Evolutionary conservation across 2,329 filamentous ascomycete species (phyloP), one percentile per base, ranked within the genome.

Genomic region (Dothidotthia symphoricarpi): DNA sequence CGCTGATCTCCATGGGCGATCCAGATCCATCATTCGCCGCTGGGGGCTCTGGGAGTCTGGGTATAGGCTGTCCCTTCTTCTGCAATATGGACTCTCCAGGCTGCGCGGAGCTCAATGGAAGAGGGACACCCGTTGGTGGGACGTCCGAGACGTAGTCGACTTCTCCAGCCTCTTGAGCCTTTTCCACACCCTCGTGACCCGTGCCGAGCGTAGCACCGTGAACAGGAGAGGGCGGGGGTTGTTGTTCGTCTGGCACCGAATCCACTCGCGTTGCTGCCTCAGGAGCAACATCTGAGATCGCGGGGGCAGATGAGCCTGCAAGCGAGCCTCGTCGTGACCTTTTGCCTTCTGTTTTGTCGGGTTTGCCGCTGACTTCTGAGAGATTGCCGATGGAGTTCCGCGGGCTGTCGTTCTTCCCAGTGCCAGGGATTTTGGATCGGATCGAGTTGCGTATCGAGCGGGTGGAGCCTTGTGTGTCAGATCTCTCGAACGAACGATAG

Each of bases 141-240:
- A 85, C 84, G 61, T 97, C 93, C 11, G 91, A 97, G 14, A 98
- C 89, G 53, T 90, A 83, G 59, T 95, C 93, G 28, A 98, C 89
- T 67, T 98, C 93, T 39, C 91, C 90, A 33, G 82, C 86, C 36
- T 85, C 81, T 67, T 94, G 86, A 28, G 89, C 90, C 31, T 85
- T 85, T 59, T 78, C 79, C 28, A 95, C 81, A 65, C 90, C 84
- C 58, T 88, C 83, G 51, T 87, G 82, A 4, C 86, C 86, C 36
- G 78, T 73, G 55, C 82, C 84, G 47, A 89, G 71, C 10, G 85
- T 85, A 28, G 81, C 77, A 16, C 86, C 88, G 57, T 91, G 84
- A 14, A 91, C 84, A 3, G 90, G 90, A 1, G 89, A 95, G n/a
- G 89, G 90, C 3, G 90, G 91, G 11, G 71, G 71, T 49, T 72